These are phyloP conservation scores for Tilletia horrida DNA, from an alignment of 1,284 basidiomycete genomes.

Conservation along the genomic window DNA sequence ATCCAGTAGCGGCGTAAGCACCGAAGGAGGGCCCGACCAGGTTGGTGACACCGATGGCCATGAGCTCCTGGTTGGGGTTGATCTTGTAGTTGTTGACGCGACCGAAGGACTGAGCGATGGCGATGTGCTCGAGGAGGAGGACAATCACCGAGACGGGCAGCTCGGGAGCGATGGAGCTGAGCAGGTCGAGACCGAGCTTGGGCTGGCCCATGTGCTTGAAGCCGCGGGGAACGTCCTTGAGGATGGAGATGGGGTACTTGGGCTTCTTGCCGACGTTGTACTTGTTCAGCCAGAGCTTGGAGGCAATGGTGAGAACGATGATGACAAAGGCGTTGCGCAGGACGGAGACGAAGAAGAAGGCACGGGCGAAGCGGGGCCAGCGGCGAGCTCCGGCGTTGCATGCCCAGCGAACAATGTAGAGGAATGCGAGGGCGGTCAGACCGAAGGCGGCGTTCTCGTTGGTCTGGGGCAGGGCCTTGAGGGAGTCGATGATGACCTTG, in stretches of 20 bases:
- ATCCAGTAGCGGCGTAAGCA: slow-evolving; percentile 94
- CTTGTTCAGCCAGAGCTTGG: slow-evolving; percentile 40
- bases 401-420: slow-evolving; percentile 72
- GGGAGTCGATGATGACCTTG: slow-evolving; percentile 81
- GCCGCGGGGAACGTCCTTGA: slow-evolving; percentile 64
- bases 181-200: slow-evolving; percentile 64
- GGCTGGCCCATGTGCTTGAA: slow-evolving; percentile 70
- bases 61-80: slow-evolving; percentile 92
- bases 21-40: slow-evolving; percentile 64
- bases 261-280: slow-evolving; percentile 22
- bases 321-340: slow-evolving; percentile 53
- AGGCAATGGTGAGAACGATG: slow-evolving; percentile 61
- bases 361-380: slow-evolving; percentile 71
- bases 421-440: slow-evolving; percentile 67
- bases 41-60: slow-evolving; percentile 96
- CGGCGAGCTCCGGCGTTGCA: slow-evolving; percentile 65
- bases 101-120: slow-evolving; percentile 88
- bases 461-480: slow-evolving; percentile 74
- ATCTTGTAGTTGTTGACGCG: slow-evolving; percentile 96
- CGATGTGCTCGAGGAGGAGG: slow-evolving; percentile 90
- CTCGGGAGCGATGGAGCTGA: slow-evolving; percentile 70
- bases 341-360: slow-evolving; percentile 56
- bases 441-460: slow-evolving; percentile 86
- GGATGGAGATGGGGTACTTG: slow-evolving; percentile 78
- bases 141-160: slow-evolving; percentile 92